Evolutionary conservation across 228 moss, liverwort and hornwort species (phyloP).

Genomic region (Sphagnum magellanicum): DNA sequence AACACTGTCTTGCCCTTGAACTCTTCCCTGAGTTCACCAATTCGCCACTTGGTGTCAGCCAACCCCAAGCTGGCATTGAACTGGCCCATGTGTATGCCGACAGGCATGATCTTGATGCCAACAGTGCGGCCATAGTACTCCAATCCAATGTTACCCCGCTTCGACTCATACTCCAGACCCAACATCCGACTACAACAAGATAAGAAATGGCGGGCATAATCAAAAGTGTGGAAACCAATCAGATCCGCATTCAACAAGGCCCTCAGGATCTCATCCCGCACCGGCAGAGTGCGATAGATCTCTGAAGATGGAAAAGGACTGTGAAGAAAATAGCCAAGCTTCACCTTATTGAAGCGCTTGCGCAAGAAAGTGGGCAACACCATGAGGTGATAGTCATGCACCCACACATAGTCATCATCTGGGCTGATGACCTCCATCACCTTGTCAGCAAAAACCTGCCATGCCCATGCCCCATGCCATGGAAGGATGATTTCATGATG

Average conservation of each 20-base stretch:
- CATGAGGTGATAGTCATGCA: constrained; percentile 94
- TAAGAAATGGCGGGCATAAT: constrained; percentile 91
- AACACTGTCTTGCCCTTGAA: constrained; percentile 72
- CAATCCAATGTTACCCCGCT: constrained; percentile 85
- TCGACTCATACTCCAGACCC: constrained; percentile 87
- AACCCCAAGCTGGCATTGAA: constrained; percentile 56
- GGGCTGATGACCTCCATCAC: constrained; percentile 98
- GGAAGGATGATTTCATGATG: too few relatives aligned
- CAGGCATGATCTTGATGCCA: constrained; percentile 93
- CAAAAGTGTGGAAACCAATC: constrained; percentile 95
- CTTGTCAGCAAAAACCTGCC: constrained; percentile 67
- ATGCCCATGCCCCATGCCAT: too few relatives aligned
- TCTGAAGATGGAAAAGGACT: constrained; percentile 95
- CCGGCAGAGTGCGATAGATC: constrained; percentile 88
- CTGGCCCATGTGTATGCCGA: constrained; percentile 79
- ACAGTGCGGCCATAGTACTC: constrained; percentile 94
- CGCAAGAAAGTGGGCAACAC: constrained; percentile 82
- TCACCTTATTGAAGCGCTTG: constrained; percentile 87
- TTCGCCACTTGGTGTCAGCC: constrained; percentile 57
- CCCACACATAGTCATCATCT: constrained; percentile 93
- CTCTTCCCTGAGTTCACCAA: constrained; percentile 57
- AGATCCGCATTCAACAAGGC: constrained; percentile 83
- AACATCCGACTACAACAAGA: constrained; percentile 96
- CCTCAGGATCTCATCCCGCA: constrained; percentile 85
- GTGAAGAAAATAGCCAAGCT: constrained; percentile 90